phyloP scores from a whole-genome alignment of 2,329 filamentous ascomycete genomes.

The Whalleya microplaca region DNA sequence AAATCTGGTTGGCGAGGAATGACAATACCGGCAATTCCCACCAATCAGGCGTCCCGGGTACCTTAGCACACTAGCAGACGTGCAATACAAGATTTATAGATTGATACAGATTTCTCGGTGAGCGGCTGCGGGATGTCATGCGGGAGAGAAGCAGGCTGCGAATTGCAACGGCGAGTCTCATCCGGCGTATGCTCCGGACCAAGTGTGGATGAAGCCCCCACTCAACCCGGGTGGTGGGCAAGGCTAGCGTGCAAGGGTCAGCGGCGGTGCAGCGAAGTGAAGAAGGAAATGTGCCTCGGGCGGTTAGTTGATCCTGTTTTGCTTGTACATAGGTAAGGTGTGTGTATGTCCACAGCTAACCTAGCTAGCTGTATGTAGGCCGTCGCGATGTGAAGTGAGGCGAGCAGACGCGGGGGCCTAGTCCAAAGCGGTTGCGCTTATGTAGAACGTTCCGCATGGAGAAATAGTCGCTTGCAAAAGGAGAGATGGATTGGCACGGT shows the following conservation, averaged over 20 bases:
- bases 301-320: conserved; percentile 13
- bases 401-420: conserved; percentile 25
- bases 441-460: conserved; percentile 22
- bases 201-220: conserved; percentile 17
- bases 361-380: neutral
- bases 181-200: conserved; percentile 16
- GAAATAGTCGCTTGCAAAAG: conserved; percentile 12
- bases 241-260: conserved; percentile 22
- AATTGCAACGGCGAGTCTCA: conserved; percentile 23
- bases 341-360: conserved; percentile 15
- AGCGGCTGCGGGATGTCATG: conserved; percentile 20
- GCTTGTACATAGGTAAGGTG: conserved; percentile 1
- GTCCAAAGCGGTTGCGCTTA: conserved; percentile 24
- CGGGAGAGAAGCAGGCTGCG: conserved; percentile 8
- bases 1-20: conserved; percentile 16
- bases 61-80: conserved; percentile 2
- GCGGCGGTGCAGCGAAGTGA: conserved; percentile 9
- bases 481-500: conserved; percentile 14
- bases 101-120: conserved; percentile 20
- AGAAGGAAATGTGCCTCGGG: neutral
- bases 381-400: conserved; percentile 18
- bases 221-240: conserved; percentile 34
- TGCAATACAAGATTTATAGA: conserved; percentile 15
- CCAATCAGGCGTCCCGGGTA: conserved; percentile 4
- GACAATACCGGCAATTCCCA: conserved; percentile 19